Evolutionary conservation across 2,329 filamentous ascomycete genomes (phyloP).

Genomic region (Colletotrichum truncatum): DNA sequence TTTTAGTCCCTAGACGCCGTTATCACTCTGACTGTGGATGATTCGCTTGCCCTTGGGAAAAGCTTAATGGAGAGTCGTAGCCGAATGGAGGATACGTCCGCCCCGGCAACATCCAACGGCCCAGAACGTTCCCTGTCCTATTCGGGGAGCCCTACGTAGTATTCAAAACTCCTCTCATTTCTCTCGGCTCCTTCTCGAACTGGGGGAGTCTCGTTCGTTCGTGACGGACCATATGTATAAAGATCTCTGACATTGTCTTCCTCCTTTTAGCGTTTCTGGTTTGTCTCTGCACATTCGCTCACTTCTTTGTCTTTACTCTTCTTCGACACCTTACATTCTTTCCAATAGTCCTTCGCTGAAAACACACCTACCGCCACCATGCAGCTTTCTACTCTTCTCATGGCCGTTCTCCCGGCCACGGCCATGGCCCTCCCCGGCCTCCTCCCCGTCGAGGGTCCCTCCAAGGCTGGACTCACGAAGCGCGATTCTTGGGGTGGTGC

Average conservation of each 20-base stretch:
- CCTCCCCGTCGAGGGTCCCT: constrained; percentile 11
- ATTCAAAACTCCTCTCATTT: constrained; percentile 9
- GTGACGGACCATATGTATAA: neutral
- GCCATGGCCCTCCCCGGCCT: constrained; percentile 17
- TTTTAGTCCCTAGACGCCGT: neutral
- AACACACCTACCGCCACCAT: neutral
- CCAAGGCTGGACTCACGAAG: constrained; percentile 7
- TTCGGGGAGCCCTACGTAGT: neutral
- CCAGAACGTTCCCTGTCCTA: neutral
- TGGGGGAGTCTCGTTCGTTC: neutral
- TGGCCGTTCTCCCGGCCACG: constrained; percentile 6
- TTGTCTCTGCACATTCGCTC: neutral
- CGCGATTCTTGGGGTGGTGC: constrained; percentile 15
- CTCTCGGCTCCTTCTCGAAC: neutral
- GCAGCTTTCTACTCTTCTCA: constrained; percentile 15
- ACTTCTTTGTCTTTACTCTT: constrained; percentile 4
- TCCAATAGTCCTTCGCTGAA: neutral
- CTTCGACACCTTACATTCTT: neutral
- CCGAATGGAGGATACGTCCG: neutral
- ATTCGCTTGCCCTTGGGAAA: no score
- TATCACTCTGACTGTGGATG: neutral
- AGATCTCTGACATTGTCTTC: neutral
- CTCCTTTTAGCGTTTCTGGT: no score
- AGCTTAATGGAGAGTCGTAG: neutral
- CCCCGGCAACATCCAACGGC: neutral